Conservation (phyloP, 108 stramenopile species). For the Stephanodiscus minutulus region DNA sequence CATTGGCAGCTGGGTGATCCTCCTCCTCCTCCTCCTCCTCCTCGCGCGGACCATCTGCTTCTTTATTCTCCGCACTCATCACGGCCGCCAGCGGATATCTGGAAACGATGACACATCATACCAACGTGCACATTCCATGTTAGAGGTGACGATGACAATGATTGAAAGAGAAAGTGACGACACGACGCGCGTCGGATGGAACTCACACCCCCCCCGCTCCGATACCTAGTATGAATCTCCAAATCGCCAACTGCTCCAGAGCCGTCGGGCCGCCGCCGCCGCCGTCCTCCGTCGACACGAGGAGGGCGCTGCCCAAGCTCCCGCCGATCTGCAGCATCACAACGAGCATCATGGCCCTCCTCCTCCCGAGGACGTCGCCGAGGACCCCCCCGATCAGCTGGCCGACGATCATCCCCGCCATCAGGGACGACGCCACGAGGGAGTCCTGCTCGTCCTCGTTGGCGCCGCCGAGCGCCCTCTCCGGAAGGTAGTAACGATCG, state of each 20-base stretch:
- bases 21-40: constrained; percentile 9
- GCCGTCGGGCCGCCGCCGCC: not conserved
- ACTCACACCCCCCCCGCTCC: constrained; percentile 64
- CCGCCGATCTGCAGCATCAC: constrained; percentile 81
- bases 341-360: constrained; percentile 68
- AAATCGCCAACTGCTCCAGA: constrained; percentile 49
- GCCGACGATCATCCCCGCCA: constrained; percentile 89
- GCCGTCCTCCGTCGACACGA: constrained; percentile 13
- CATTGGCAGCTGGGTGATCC: not conserved
- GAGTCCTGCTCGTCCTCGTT: constrained; percentile 35
- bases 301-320: constrained; percentile 58
- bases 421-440: constrained; percentile 65
- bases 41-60: not conserved
- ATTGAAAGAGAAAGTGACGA: too few species aligned
- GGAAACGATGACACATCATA: too few species aligned
- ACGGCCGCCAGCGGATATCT: constrained; percentile 70
- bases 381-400: constrained; percentile 82
- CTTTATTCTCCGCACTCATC: constrained; percentile 55
- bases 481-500: too few species aligned
- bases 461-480: not conserved
- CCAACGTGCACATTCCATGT: not conserved
- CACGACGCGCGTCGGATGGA: too few species aligned
- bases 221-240: constrained; percentile 67
- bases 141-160: not conserved
- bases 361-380: constrained; percentile 75